Base-by-base conservation (phyloP, 169 alveolate species). In the Eimeria falciformis region DNA sequence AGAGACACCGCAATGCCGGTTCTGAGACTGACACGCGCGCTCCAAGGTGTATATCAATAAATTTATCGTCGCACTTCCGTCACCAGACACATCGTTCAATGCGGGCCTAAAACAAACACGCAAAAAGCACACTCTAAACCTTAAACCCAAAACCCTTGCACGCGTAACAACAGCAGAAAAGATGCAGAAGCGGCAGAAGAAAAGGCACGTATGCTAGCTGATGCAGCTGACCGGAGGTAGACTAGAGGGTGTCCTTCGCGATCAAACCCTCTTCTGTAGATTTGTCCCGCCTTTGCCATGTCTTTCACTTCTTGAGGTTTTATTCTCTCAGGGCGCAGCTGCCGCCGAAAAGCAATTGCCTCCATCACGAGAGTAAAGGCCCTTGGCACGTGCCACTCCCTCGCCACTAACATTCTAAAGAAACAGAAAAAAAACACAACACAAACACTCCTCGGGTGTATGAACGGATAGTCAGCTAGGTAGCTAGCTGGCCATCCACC, bases 11-110 rank as follows among this genome's bases (percentile, higher is more conserved):
- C 66, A 55, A 45, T 78, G 83, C 2, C 93, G 29, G 27, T 90
- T 25, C 81, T 73, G 46, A 27, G 93, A 90, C 90, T 90, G 93
- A 55, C 58, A 45, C 58, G 93, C 93, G n/a, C 93, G 75, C 86
- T 90, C 93, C 33, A 90, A 62, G 25, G 66, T 90, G 46, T 90
- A 90, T 37, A 90, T 65, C 56, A 90, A 69, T 3, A 90, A 82
- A 25, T 75, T 90, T 12, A 90, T 65, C 71, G 91, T 25, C 29
- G 12, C 55, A 18, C 37, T 82, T 23, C 56, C 79, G 43, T 68
- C 93, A 6, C 66, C 91, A 27, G 65, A 23, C 43, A 6, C 69
- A 18, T 55, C 90, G 29, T 23, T 82, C 53, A 55, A 25, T 3
- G 71, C 62, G 27, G 90, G 90, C 75, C 90, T 82, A 25, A 12